phyloP scores from a whole-genome alignment of 345 rosid species.

The Trapa incisa region DNA sequence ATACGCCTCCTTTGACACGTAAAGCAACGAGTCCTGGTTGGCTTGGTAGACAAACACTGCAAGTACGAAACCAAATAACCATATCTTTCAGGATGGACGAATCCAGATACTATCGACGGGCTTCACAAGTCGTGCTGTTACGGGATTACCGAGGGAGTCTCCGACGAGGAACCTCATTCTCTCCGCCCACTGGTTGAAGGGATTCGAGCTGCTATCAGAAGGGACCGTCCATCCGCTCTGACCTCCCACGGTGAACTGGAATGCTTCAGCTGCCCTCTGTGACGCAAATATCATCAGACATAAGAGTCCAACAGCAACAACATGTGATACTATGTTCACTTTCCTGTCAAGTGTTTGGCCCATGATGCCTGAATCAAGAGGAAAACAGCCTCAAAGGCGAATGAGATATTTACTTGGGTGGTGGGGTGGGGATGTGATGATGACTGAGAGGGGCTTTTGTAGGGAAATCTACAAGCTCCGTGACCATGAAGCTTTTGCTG shows the following conservation, averaged over 20 bases:
- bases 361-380: too few species aligned
- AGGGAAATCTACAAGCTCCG: slow-evolving; percentile 28
- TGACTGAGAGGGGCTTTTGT: slow-evolving; percentile 28
- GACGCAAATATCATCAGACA: slow-evolving; percentile 24
- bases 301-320: slow-evolving; percentile 19
- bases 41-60: slow-evolving; percentile 56
- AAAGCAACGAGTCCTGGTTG: slow-evolving; percentile 60
- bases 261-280: slow-evolving; percentile 28
- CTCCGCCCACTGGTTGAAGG: slow-evolving; percentile 64
- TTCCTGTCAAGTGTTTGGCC: neutral
- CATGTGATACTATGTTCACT: neutral
- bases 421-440: slow-evolving; percentile 7
- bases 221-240: slow-evolving; percentile 52
- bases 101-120: neutral
- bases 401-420: slow-evolving; percentile 6
- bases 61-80: neutral
- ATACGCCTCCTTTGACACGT: slow-evolving; percentile 46
- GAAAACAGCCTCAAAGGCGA: neutral
- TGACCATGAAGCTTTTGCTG: slow-evolving; percentile 41
- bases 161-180: slow-evolving; percentile 59
- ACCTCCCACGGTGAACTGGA: slow-evolving; percentile 51
- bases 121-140: neutral
- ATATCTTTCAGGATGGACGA: neutral
- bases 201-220: slow-evolving; percentile 16
- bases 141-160: slow-evolving; percentile 49